phyloP scores from a whole-genome alignment of 169 alveolate genomes.

The Eimeria falciformis region DNA sequence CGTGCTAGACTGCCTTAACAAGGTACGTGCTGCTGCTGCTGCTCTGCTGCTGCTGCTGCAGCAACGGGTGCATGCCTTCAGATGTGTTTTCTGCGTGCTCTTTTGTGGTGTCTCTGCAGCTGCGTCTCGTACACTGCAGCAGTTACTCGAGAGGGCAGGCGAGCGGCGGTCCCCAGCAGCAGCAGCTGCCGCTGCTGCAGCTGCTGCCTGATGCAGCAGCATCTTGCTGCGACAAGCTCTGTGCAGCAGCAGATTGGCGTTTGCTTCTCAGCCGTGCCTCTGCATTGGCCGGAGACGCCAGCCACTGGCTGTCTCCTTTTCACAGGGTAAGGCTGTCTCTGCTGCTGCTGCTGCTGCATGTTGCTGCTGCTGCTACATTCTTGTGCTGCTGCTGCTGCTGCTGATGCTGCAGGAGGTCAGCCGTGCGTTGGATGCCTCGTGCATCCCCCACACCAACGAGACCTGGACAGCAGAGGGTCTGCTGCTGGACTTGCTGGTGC shows the following conservation, averaged over 20 bases:
- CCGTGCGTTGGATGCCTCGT: slow-evolving; percentile 19
- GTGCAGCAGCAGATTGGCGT: slow-evolving; percentile 49
- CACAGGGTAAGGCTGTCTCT: slow-evolving; percentile 14
- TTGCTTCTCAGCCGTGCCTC: slow-evolving; percentile 21
- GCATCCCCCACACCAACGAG: background rate
- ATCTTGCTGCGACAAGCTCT: slow-evolving; percentile 14
- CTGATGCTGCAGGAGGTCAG: slow-evolving; percentile 44
- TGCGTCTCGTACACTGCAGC: slow-evolving; percentile 26
- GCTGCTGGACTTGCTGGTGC: slow-evolving; percentile 52
- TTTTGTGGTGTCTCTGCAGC: background rate
- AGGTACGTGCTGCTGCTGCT: slow-evolving; percentile 14
- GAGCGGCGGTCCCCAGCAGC: slow-evolving; percentile 36
- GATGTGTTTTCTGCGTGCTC: background rate
- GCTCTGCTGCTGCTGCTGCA: background rate
- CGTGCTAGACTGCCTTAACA: slow-evolving; percentile 29
- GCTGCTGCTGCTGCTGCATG: background rate
- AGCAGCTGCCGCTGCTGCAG: slow-evolving; percentile 1
- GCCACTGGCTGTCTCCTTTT: slow-evolving; percentile 45
- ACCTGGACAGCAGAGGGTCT: slow-evolving; percentile 39
- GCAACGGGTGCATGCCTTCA: background rate
- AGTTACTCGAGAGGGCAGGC: background rate
- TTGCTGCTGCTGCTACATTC: background rate
- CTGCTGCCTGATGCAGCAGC: background rate
- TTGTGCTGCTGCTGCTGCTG: slow-evolving; percentile 25
- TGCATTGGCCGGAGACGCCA: background rate